phyloP scores from a whole-genome alignment of 257 asterid species.

The Przewalskia tangutica region DNA sequence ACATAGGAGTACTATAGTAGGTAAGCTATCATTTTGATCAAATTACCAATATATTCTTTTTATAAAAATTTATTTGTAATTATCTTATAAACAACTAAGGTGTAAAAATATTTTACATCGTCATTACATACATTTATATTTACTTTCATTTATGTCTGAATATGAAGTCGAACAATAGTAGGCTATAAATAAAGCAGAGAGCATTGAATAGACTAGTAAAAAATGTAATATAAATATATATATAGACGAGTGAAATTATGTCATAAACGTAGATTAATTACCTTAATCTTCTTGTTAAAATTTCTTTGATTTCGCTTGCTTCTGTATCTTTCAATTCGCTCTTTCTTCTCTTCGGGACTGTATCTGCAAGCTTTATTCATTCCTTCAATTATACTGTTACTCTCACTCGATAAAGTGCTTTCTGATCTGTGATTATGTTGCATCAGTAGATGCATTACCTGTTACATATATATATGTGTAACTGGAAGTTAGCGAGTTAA shows the following conservation, averaged over 20 bases:
- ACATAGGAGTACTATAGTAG: not conserved
- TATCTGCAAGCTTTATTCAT: constrained; percentile 78
- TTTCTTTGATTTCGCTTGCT: constrained; percentile 81
- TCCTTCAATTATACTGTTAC: constrained; percentile 59
- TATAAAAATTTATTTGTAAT: not conserved
- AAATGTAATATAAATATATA: too few relatives aligned
- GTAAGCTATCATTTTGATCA: too few relatives aligned
- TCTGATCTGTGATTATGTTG: constrained; percentile 30
- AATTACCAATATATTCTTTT: not conserved
- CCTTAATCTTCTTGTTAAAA: constrained; percentile 92
- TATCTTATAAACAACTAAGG: not conserved
- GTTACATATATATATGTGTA: not conserved
- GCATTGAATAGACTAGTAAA: too few relatives aligned
- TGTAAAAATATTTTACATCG: not conserved
- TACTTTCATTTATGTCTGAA: too few relatives aligned
- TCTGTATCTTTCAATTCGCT: constrained; percentile 74
- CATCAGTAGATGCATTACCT: constrained; percentile 12
- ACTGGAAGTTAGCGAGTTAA: not conserved
- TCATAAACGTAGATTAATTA: not conserved
- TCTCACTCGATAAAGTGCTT: constrained; percentile 48
- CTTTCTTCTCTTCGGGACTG: constrained; percentile 77
- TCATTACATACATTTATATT: not conserved
- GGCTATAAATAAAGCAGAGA: too few relatives aligned
- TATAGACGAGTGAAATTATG: not conserved
- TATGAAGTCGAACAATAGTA: too few relatives aligned